Conservation (phyloP, 2,329 filamentous ascomycete genomes). For the Ceratocystis colombiana region DNA sequence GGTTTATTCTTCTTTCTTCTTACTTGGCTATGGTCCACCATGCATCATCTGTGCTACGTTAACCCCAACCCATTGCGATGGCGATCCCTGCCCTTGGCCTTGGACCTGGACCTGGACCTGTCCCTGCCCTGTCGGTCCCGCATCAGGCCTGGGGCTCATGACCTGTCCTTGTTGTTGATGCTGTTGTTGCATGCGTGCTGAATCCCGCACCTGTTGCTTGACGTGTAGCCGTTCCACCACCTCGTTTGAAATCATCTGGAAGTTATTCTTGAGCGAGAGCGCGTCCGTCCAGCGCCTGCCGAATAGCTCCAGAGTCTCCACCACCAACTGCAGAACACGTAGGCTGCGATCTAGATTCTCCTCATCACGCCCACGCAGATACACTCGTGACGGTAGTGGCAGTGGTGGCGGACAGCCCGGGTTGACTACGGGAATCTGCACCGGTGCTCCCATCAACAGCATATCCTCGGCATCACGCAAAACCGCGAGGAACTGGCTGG, state of each 20-base stretch:
- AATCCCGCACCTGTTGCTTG: constrained; percentile 32
- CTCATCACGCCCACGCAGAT: constrained; percentile 32
- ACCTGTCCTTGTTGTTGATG: constrained; percentile 30
- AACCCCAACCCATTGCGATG: constrained; percentile 38
- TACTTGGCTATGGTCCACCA: constrained; percentile 27
- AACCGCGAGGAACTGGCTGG: constrained; percentile 52
- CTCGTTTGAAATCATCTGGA: constrained; percentile 42
- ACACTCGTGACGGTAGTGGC: constrained; percentile 41
- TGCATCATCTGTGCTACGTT: constrained; percentile 39
- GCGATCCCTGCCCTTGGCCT: constrained; percentile 22
- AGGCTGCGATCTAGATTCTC: constrained; percentile 49
- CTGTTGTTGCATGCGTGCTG: constrained; percentile 27
- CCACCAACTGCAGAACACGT: constrained; percentile 44
- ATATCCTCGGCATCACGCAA: constrained; percentile 48
- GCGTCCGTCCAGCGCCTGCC: constrained; percentile 52
- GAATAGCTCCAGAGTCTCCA: constrained; percentile 45
- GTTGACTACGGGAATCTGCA: constrained; percentile 37
- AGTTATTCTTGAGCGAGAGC: constrained; percentile 43
- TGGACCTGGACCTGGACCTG: constrained; percentile 19
- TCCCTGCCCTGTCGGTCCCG: constrained; percentile 13
- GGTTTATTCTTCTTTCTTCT: neutral
- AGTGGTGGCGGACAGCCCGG: constrained; percentile 43
- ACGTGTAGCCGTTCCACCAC: constrained; percentile 38
- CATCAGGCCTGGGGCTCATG: neutral
- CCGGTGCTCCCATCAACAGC: constrained; percentile 40